These are phyloP conservation scores for Kurtzmaniella quercitrusa DNA, from an alignment of 1,139 yeast genomes.

Conservation along the genomic window DNA sequence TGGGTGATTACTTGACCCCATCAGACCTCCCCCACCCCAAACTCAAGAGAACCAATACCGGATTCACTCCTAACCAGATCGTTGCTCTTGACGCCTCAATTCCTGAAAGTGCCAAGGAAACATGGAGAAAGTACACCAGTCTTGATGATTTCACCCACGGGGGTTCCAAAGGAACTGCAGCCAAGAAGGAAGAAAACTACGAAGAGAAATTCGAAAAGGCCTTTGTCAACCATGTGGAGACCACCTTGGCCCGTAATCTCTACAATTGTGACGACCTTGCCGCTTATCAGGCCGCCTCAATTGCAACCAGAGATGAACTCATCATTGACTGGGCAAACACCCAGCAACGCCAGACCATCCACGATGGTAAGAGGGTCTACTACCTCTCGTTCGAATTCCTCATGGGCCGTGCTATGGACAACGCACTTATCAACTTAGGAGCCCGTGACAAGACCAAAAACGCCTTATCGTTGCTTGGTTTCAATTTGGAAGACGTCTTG, in stretches of 20 bases:
- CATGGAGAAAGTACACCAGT: conserved; percentile 65
- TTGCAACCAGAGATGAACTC: conserved; percentile 73
- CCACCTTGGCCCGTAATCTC: conserved; percentile 82
- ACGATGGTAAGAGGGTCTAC: conserved; percentile 83
- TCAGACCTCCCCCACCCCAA: conserved; percentile 38
- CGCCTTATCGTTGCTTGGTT: conserved; percentile 75
- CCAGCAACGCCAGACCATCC: conserved; percentile 81
- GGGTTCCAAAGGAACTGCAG: conserved; percentile 10
- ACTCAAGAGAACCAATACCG: conserved; percentile 73
- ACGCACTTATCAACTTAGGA: conserved; percentile 77
- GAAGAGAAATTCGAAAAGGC: conserved; percentile 52
- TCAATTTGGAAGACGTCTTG: conserved; percentile 80
- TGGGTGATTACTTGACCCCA: conserved; percentile 44
- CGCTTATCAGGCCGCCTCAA: conserved; percentile 87
- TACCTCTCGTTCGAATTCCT: conserved; percentile 84
- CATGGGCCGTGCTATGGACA: conserved; percentile 95
- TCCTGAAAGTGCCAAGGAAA: conserved; percentile 70
- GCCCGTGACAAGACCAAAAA: conserved; percentile 46
- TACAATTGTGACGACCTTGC: conserved; percentile 91
- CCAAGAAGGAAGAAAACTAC: conserved; percentile 42
- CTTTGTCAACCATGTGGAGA: conserved; percentile 84
- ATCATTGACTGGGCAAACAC: conserved; percentile 90
- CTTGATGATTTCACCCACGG: conserved; percentile 22
- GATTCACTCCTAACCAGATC: conserved; percentile 87
- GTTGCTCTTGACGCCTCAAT: conserved; percentile 76